Base-by-base conservation (phyloP, 345 rosid genomes). In the Excoecaria agallocha region DNA sequence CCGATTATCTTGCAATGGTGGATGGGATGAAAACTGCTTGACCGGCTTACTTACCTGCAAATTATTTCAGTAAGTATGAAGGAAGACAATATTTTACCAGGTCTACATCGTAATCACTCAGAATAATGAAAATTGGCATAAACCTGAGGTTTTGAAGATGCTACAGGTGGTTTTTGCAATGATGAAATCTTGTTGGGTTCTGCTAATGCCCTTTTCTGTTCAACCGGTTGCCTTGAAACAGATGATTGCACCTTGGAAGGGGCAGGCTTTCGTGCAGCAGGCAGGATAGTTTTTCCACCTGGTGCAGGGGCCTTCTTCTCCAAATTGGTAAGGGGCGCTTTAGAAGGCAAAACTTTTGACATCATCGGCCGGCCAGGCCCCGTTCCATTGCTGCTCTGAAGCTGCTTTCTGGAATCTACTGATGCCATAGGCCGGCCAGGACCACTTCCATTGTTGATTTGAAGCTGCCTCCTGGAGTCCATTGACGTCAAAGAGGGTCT, bases 101-200 rank as follows among this genome's bases (percentile, higher is more conserved):
- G 24, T 57, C 38, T 16, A 39, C 20, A 16, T 16, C 22, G 30
- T 41, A 9, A 54, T 30, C 24, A 25, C 17, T 37, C 10, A 0
- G 1, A 35, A 39, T 12, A 49, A 35, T 64, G 6, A 51, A 66
- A 19, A 24, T 12, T 65, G 19, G 30, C 13, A 48, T 37, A 35
- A 37, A 88, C 91, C 91, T 83, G 89, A 52, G 85, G 87, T 76
- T 71, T 93, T 35, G 84, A 75, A 12, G 75, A 69, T 15, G 89
- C 68, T 15, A 50, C 79, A 38, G 85, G 76, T 35, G 82, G 87
- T 83, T 83, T 91, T 58, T 85, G 74, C 49, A 79, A 67, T 60
- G 84, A 43, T 77, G 80, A 82, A 64, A 74, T 74, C 72, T 74
- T 86, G 49, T 70, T 45, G 3, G 81, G 80, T 66, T 86, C 92